These are phyloP conservation scores for Haplosporangium sp. DNA, from an alignment of 371 early-diverging fungal species.

Conservation along the genomic window DNA sequence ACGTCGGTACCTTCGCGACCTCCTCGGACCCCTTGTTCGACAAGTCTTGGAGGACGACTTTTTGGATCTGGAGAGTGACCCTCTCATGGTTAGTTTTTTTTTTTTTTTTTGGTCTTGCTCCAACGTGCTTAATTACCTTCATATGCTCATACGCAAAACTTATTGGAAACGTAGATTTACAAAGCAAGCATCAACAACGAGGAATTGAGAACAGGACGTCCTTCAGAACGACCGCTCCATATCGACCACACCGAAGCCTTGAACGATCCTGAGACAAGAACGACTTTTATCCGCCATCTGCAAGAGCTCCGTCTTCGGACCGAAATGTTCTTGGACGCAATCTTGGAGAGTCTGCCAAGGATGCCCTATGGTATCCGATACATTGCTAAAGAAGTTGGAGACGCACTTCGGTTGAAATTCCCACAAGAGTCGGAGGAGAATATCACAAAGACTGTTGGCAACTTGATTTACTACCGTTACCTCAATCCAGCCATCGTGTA, in stretches of 20 bases:
- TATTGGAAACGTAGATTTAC: constrained; percentile 71
- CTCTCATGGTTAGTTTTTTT: constrained; percentile 65
- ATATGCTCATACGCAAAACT: not conserved
- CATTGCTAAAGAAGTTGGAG: constrained; percentile 89
- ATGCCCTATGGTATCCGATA: constrained; percentile 98
- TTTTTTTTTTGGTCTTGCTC: not conserved
- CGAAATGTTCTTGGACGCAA: constrained; percentile 82
- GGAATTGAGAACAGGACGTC: constrained; percentile 89
- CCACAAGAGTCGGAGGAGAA: constrained; percentile 81
- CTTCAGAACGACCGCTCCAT: constrained; percentile 80
- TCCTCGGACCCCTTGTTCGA: constrained; percentile 85
- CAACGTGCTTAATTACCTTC: not conserved
- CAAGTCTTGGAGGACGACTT: constrained; percentile 78
- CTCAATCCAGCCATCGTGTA: constrained; percentile 97
- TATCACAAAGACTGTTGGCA: constrained; percentile 89
- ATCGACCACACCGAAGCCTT: constrained; percentile 85
- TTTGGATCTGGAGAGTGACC: constrained; percentile 93
- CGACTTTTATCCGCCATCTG: constrained; percentile 78
- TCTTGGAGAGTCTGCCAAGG: constrained; percentile 77
- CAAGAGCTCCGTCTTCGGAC: constrained; percentile 83
- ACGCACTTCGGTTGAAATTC: constrained; percentile 83
- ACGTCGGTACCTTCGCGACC: constrained; percentile 87
- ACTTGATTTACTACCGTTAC: constrained; percentile 96
- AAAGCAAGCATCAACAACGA: constrained; percentile 88
- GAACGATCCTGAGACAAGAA: constrained; percentile 86